Evolutionary conservation across 1,284 basidiomycete genomes (phyloP), one percentile per base, ranked within the genome.

Genomic region (Malassezia dermatis): DNA sequence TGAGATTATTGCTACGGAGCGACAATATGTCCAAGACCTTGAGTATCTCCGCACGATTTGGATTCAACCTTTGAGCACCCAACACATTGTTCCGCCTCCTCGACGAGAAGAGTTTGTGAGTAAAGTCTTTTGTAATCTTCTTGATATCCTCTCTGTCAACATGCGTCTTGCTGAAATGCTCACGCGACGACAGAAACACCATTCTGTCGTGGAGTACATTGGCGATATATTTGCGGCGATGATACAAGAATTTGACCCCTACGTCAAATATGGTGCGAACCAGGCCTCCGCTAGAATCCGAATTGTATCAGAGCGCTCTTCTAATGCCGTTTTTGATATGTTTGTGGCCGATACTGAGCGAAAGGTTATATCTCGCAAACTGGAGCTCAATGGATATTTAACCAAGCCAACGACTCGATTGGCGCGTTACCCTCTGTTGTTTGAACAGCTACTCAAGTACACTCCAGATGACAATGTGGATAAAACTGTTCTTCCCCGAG

Each of bases 261-360:
- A 96, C 69, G 90, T 98, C 49, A 83, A 83, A 43, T 99, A 98
- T 69, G 94, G 94, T 41, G 85, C 90, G 8, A 91, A 98, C 75
- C 94, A 98, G 75, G 78, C 96, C 54, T 96, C 94, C 75, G 94
- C 93, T 19, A 98, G 98, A 76, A 95, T 90, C 75, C 89, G 95
- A 77, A 96, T 98, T 75, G 94, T 98, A 79, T 93, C 90, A 80
- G 94, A 98, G 79, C 96, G 95, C 80, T 83, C 81, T 48, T 80
- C 84, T 47, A 98, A 99, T 77, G 82, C 86, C 1, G 85, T 84
- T n/a, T 99, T 99, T 78, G 86, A 89, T 51, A 83, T 83, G 65
- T 99, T 98, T 76, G 94, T 98, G 44, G 34, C 48, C 27, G 79
- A 83, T 69, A 88, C 86, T 3, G 94, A 99, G 73, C 84, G 94